A percentile compares a stretch with the other conserved stretches of the same genome.
Conservation (phyloP, 1,284 basidiomycete genomes). For the Exsudoporus floridanus region DNA sequence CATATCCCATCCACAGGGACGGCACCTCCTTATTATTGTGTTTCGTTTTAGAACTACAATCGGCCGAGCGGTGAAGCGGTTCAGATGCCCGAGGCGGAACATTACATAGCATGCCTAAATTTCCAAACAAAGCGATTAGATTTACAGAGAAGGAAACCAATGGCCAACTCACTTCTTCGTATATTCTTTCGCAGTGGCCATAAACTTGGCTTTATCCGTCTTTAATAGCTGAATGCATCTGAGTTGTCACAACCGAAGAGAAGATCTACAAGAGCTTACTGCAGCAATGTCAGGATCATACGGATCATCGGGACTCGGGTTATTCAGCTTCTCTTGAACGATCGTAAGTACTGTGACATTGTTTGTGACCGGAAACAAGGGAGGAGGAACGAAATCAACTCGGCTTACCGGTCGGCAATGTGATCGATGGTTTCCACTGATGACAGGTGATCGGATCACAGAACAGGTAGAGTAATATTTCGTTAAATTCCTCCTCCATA, state of each 20-base stretch:
- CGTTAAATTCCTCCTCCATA: conserved; percentile 3
- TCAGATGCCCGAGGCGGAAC: not conserved
- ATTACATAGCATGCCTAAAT: conserved; percentile 29
- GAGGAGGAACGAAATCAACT: not conserved
- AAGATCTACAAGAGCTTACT: conserved; percentile 40
- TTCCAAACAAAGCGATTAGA: conserved; percentile 7
- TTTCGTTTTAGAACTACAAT: conserved; percentile 15
- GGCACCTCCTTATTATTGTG: not conserved
- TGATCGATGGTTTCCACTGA: conserved; percentile 90
- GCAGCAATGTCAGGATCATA: conserved; percentile 83
- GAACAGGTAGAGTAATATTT: not conserved
- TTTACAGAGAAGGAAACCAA: not conserved
- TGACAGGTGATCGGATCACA: conserved; percentile 8
- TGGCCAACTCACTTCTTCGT: conserved; percentile 65
- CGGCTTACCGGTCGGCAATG: conserved; percentile 66
- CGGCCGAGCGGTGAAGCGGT: not conserved
- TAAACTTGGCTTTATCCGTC: conserved; percentile 69
- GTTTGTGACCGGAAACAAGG: conserved; percentile 5
- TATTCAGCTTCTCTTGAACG: conserved; percentile 84
- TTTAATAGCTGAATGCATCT: conserved; percentile 56
- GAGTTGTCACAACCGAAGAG: not conserved
- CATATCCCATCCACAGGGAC: not conserved
- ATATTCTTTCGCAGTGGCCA: conserved; percentile 73
- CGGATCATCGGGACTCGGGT: conserved; percentile 87
- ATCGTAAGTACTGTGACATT: conserved; percentile 62